A percentile compares a stretch with the other conserved stretches of the same genome.
Conservation (phyloP, 106 monocot species). For the Alisma plantagoaquatica region DNA sequence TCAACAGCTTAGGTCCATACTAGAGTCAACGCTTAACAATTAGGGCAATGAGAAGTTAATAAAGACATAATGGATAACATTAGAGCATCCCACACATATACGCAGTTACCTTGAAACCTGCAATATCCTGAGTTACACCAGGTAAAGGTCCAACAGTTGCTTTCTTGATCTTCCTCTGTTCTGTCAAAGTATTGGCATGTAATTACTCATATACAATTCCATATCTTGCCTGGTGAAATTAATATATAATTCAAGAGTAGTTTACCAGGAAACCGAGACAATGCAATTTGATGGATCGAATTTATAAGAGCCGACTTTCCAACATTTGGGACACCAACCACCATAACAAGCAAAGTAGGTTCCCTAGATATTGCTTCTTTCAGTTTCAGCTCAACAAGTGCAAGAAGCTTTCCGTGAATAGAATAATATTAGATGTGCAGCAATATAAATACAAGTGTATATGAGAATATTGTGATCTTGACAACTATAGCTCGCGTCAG, state of each 20-base stretch:
- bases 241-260: no score
- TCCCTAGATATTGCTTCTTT: conserved; percentile 83
- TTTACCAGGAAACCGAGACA: conserved; percentile 87
- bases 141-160: conserved; percentile 95
- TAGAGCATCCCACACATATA: background rate
- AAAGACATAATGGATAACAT: background rate
- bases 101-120: conserved; percentile 76
- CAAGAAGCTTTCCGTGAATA: conserved; percentile 85
- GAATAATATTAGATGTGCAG: conserved; percentile 5
- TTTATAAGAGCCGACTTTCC: conserved; percentile 97
- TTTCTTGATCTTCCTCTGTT: conserved; percentile 72
- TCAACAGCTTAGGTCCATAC: background rate
- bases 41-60: background rate
- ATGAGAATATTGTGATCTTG: no score
- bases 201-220: no score
- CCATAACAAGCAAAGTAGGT: conserved; percentile 94
- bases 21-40: background rate
- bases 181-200: no score
- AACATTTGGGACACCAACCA: conserved; percentile 96
- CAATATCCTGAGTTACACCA: conserved; percentile 95
- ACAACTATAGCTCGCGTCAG: no score
- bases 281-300: conserved; percentile 78
- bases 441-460: background rate
- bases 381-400: conserved; percentile 81
- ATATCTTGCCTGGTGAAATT: no score